phyloP scores from a whole-genome alignment of 1,284 basidiomycete genomes.

The Ganoderma multipileum region DNA sequence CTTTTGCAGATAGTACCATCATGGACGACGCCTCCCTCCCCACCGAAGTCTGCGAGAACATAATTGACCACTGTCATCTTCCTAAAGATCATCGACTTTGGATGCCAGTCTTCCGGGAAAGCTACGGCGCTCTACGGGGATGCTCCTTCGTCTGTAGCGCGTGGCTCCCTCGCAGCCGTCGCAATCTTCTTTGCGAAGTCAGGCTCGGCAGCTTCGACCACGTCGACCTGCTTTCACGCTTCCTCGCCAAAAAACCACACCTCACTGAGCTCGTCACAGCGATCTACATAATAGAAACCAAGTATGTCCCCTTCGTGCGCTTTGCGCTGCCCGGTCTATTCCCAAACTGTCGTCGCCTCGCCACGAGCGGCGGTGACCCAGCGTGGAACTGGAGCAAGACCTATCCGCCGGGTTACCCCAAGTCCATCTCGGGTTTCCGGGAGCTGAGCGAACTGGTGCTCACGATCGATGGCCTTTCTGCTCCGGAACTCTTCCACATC shows the following conservation, averaged over 20 bases:
- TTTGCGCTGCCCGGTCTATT: neutral
- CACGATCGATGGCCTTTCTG: neutral
- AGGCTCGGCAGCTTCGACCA: neutral
- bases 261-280: neutral
- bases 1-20: neutral
- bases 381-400: neutral
- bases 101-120: neutral
- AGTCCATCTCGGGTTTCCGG: neutral
- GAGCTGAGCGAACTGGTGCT: neutral
- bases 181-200: neutral
- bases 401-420: neutral
- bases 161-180: neutral
- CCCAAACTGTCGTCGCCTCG: neutral
- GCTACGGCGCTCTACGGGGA: neutral
- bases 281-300: neutral
- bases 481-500: neutral
- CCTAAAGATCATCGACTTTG: neutral
- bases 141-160: neutral
- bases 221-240: neutral
- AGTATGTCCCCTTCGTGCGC: neutral
- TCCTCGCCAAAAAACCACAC: neutral
- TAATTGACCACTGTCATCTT: neutral
- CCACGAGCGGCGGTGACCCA: neutral
- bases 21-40: neutral
- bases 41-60: neutral